phyloP scores from a whole-genome alignment of 208 protist genomes.

The Leishmania tarentolae region DNA sequence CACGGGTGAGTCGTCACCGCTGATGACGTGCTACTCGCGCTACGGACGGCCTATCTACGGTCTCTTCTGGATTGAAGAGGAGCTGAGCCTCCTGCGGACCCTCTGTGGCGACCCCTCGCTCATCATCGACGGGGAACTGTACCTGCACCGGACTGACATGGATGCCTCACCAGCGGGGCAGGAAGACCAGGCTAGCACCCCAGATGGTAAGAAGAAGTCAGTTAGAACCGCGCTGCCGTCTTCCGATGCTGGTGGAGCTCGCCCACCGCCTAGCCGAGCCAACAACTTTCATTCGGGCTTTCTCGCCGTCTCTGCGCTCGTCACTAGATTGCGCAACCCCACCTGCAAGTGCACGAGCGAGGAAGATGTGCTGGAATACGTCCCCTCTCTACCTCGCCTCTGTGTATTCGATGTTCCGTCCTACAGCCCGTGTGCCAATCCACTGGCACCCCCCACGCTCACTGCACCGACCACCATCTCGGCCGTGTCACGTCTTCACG shows the following conservation, averaged over 20 bases:
- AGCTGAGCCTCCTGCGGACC: conserved; percentile 70
- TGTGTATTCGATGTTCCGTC: conserved; percentile 86
- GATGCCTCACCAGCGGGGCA: neutral
- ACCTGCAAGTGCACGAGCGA: conserved; percentile 29
- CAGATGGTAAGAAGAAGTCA: neutral
- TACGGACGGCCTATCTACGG: conserved; percentile 79
- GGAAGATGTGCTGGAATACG: conserved; percentile 67
- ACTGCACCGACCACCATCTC: neutral
- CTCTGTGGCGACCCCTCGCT: conserved; percentile 69
- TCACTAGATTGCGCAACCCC: conserved; percentile 68
- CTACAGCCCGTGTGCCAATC: conserved; percentile 42
- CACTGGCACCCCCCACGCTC: neutral
- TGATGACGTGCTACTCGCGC: conserved; percentile 77
- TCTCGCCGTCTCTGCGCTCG: conserved; percentile 71
- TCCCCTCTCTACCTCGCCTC: conserved; percentile 57
- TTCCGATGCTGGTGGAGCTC: neutral
- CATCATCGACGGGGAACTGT: conserved; percentile 85
- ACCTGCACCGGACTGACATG: conserved; percentile 59
- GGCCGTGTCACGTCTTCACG: conserved; percentile 1
- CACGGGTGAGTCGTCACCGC: neutral
- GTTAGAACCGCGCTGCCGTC: neutral
- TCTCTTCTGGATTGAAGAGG: conserved; percentile 85
- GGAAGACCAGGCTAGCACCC: neutral
- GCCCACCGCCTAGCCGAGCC: neutral
- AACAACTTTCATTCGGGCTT: conserved; percentile 63